Conservation (phyloP, 2,329 filamentous ascomycete species). For the Tolypocladium ophioglossoides region DNA sequence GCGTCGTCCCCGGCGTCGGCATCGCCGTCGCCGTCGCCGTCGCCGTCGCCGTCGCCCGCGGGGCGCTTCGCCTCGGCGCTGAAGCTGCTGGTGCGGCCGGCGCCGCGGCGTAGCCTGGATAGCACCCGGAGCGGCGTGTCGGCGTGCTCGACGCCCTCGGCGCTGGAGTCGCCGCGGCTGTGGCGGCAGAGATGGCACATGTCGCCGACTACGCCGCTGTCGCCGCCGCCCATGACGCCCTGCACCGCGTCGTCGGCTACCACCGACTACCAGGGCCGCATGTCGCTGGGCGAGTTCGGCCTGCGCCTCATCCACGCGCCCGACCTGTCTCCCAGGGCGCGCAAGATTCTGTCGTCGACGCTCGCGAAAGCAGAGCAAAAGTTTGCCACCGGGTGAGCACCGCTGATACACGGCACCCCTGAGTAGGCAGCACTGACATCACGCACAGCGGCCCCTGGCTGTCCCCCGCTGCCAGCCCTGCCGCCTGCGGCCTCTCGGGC, state of each 20-base stretch:
- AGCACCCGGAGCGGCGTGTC: conserved; percentile 6
- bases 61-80: conserved; percentile 20
- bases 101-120: conserved; percentile 9
- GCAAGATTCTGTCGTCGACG: conserved; percentile 34
- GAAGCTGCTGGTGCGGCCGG: conserved; percentile 19
- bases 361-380: conserved; percentile 43
- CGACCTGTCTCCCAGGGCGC: conserved; percentile 33
- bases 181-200: conserved; percentile 9
- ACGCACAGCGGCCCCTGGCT: conserved; percentile 24
- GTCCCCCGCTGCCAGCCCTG: conserved; percentile 29
- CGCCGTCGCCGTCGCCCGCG: conserved; percentile 8
- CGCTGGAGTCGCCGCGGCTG: not conserved
- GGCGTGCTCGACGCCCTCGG: not conserved
- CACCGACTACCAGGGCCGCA: conserved; percentile 11
- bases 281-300: conserved; percentile 29
- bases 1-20: conserved; percentile 15
- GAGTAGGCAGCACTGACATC: not conserved
- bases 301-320: conserved; percentile 40
- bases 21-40: conserved; percentile 17
- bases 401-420: not conserved
- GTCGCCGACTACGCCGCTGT: conserved; percentile 28
- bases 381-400: conserved; percentile 25
- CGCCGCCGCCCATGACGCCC: conserved; percentile 36
- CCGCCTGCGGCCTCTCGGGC: conserved; percentile 33
- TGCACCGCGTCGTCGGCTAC: conserved; percentile 28